A percentile compares a stretch with the other conserved stretches of the same genome.
Evolutionary conservation across 805 yeast species (phyloP).

Genomic region (Candida coleopterorum): DNA sequence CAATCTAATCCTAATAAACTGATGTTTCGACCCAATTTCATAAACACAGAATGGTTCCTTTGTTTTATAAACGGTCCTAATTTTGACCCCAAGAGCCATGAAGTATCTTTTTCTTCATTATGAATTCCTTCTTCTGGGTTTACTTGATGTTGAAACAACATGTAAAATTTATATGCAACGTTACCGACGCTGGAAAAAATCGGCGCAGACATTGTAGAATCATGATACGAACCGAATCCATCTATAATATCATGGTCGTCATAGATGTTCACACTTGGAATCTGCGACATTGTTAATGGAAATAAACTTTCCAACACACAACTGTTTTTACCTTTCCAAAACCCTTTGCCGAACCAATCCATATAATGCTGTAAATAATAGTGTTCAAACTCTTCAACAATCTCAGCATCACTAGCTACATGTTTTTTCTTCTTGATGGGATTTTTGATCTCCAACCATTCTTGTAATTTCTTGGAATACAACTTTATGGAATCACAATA

Average conservation of each 20-base stretch:
- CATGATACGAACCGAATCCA: constrained; percentile 87
- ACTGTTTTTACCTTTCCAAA: constrained; percentile 69
- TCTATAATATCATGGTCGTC: constrained; percentile 98
- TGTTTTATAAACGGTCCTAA: constrained; percentile 70
- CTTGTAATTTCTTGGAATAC: constrained; percentile 46
- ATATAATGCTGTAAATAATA: constrained; percentile 73
- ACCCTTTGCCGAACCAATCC: constrained; percentile 88
- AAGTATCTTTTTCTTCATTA: constrained; percentile 37
- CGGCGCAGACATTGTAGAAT: constrained; percentile 65
- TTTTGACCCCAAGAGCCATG: constrained; percentile 58
- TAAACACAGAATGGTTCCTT: constrained; percentile 61
- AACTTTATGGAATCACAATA: constrained; percentile 79
- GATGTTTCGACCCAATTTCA: constrained; percentile 70
- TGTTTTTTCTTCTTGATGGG: constrained; percentile 39
- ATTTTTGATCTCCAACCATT: constrained; percentile 60
- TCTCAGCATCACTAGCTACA: constrained; percentile 41
- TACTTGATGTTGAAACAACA: constrained; percentile 88
- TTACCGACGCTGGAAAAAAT: constrained; percentile 71
- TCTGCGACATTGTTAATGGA: constrained; percentile 73
- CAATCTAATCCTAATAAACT: constrained; percentile 83
- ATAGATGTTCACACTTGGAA: constrained; percentile 80
- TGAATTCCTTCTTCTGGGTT: constrained; percentile 39
- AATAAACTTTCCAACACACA: constrained; percentile 61
- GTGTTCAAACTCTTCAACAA: constrained; percentile 50
- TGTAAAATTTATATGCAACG: constrained; percentile 77